phyloP scores from a whole-genome alignment of 768 basidiomycete species.

The Mycena albidolilacea region DNA sequence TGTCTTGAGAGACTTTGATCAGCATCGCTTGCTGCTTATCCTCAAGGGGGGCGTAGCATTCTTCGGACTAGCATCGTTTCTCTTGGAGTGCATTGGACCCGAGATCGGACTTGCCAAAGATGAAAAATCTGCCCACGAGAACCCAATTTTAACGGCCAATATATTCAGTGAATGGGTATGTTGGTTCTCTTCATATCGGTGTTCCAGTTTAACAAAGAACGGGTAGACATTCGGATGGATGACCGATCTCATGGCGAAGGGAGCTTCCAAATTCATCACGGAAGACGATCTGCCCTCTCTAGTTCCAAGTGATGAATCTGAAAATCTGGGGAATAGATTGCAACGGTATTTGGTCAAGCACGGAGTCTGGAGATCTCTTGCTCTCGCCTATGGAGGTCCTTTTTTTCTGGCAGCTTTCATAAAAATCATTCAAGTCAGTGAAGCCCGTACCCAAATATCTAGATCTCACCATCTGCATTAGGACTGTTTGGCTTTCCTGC shows the following conservation, averaged over 20 bases:
- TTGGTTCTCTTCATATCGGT: background rate
- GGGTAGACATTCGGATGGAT: constrained; percentile 86
- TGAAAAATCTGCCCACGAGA: constrained; percentile 66
- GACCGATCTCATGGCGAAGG: constrained; percentile 83
- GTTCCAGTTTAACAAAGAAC: background rate
- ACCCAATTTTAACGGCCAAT: constrained; percentile 83
- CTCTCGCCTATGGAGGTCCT: constrained; percentile 83
- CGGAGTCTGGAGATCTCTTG: constrained; percentile 83
- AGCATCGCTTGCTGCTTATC: constrained; percentile 54
- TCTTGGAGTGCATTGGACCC: constrained; percentile 79
- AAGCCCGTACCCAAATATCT: background rate
- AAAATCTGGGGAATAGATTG: constrained; percentile 74
- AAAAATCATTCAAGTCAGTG: constrained; percentile 73
- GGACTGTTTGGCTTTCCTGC: constrained; percentile 85
- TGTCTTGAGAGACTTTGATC: constrained; percentile 47
- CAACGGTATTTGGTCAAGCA: constrained; percentile 73
- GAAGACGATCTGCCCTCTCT: constrained; percentile 91
- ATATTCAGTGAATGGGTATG: constrained; percentile 80
- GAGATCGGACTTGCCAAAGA: constrained; percentile 56
- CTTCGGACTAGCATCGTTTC: constrained; percentile 70
- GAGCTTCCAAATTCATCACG: constrained; percentile 75
- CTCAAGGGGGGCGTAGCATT: constrained; percentile 60
- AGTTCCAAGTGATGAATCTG: constrained; percentile 76
- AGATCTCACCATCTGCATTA: background rate
- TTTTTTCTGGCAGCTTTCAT: constrained; percentile 74